Evolutionary conservation across 2,329 filamentous ascomycete genomes (phyloP).

Genomic region (Leptographium radiaticola): DNA sequence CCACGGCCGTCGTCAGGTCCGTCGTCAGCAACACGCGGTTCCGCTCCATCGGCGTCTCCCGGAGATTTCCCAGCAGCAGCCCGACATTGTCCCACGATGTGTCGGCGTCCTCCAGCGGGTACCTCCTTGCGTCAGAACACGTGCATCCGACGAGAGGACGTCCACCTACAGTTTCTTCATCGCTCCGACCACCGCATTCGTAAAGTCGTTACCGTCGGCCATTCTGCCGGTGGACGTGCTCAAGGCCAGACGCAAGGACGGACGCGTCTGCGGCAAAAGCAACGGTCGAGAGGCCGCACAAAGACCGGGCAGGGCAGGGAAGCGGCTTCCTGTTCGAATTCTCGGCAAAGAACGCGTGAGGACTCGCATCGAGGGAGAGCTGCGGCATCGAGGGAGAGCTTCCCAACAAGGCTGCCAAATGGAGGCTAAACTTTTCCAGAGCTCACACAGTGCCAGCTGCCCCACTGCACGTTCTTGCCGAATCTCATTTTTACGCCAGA

Average conservation of each 20-base stretch:
- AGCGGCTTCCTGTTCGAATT: background rate
- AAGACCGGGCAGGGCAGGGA: background rate
- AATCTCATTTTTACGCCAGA: background rate
- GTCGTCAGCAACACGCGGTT: conserved; percentile 52
- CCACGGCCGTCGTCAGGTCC: conserved; percentile 80
- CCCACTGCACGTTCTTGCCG: background rate
- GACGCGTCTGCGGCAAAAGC: background rate
- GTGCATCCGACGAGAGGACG: background rate
- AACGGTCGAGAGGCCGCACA: background rate
- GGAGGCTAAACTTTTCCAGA: background rate
- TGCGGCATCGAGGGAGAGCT: too few relatives aligned
- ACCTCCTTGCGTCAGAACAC: background rate
- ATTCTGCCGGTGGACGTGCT: background rate
- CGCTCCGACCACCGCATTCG: background rate
- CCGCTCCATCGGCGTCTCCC: conserved; percentile 14
- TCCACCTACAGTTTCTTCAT: conserved; percentile 1
- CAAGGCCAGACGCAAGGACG: background rate
- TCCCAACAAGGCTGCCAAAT: too few relatives aligned
- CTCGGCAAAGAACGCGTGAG: background rate
- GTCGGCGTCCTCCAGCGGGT: conserved; percentile 48
- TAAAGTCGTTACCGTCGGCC: background rate
- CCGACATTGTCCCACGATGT: conserved; percentile 96
- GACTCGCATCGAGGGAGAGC: background rate
- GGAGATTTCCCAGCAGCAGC: conserved; percentile 42
- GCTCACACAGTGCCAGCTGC: background rate